Percentiles rank a stretch among this genome's conserved stretches.
Evolutionary conservation across 495 filamentous ascomycete genomes (phyloP).

Genomic region (Xylaria intraflava): DNA sequence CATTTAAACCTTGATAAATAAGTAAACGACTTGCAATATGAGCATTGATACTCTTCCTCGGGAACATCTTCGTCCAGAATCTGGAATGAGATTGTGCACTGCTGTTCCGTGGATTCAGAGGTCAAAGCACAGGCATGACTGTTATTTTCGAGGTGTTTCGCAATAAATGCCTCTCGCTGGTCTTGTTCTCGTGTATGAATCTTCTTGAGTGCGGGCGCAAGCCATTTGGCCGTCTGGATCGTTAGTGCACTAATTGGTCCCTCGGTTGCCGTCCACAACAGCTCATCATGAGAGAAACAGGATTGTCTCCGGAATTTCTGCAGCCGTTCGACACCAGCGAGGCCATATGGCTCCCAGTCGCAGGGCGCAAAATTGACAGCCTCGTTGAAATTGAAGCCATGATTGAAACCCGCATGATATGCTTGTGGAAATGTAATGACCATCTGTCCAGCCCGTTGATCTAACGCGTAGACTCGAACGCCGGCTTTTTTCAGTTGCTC

Average conservation of each 20-base stretch:
- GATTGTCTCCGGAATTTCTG: constrained; percentile 85
- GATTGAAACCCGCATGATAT: constrained; percentile 91
- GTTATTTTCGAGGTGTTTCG: constrained; percentile 52
- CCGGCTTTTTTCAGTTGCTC: constrained; percentile 94
- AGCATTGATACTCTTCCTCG: constrained; percentile 86
- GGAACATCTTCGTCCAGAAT: constrained; percentile 67
- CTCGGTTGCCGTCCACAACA: constrained; percentile 77
- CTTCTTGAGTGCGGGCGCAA: constrained; percentile 77
- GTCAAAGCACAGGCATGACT: constrained; percentile 39
- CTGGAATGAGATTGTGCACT: constrained; percentile 38
- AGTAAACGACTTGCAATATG: constrained; percentile 84
- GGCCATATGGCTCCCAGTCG: constrained; percentile 96
- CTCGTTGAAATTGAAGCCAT: constrained; percentile 98
- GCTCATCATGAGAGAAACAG: constrained; percentile 94
- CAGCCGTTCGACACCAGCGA: constrained; percentile 76
- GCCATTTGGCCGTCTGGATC: constrained; percentile 91
- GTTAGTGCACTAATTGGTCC: constrained; percentile 62
- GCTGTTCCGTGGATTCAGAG: constrained; percentile 30
- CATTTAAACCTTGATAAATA: constrained; percentile 90
- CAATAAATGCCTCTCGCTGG: constrained; percentile 60
- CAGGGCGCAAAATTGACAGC: constrained; percentile 94
- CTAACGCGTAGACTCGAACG: constrained; percentile 84
- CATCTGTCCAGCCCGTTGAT: constrained; percentile 92
- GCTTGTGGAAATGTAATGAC: constrained; percentile 93
- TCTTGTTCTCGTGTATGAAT: constrained; percentile 65